These are phyloP conservation scores for Phytophthora kernoviae DNA, from an alignment of 352 stramenopile species.

Conservation along the genomic window DNA sequence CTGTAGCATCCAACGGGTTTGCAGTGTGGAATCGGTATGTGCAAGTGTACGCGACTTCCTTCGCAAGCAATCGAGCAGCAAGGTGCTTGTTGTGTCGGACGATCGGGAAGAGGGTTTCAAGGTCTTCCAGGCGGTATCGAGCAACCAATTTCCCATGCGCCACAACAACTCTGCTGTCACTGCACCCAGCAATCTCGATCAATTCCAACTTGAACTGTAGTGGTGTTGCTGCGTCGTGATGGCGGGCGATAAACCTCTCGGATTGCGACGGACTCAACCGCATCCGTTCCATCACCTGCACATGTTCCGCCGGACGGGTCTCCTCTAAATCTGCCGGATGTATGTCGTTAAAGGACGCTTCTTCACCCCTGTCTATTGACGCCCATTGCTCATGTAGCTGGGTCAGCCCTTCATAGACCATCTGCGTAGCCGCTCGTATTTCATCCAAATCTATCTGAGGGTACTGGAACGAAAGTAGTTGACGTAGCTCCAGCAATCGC, in stretches of 20 bases:
- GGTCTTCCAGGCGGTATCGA: conserved; percentile 15
- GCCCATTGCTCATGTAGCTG: conserved; percentile 24
- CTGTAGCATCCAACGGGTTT: conserved; percentile 6
- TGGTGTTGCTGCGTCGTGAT: conserved; percentile 21
- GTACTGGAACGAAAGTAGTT: conserved; percentile 30
- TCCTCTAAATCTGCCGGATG: conserved; percentile 9
- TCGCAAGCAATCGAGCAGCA: conserved; percentile 22
- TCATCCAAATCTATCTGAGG: conserved; percentile 17
- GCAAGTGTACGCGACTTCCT: conserved; percentile 29
- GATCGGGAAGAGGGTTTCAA: conserved; percentile 26
- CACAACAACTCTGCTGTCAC: conserved; percentile 28
- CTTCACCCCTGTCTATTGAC: conserved; percentile 8
- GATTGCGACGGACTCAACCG: conserved; percentile 24
- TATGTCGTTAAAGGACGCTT: not conserved
- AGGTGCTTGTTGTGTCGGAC: conserved; percentile 27
- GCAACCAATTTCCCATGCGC: conserved; percentile 19
- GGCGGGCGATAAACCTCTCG: conserved; percentile 25
- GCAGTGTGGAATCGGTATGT: conserved; percentile 37
- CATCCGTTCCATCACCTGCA: conserved; percentile 2
- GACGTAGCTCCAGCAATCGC: conserved; percentile 37
- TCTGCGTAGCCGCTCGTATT: conserved; percentile 15
- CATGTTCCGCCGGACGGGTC: conserved; percentile 17
- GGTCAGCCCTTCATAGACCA: conserved; percentile 31
- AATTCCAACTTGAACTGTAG: conserved; percentile 30
- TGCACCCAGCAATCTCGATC: conserved; percentile 26